phyloP scores from a whole-genome alignment of 2,329 filamentous ascomycete species.

The Beauveria brongniartii region DNA sequence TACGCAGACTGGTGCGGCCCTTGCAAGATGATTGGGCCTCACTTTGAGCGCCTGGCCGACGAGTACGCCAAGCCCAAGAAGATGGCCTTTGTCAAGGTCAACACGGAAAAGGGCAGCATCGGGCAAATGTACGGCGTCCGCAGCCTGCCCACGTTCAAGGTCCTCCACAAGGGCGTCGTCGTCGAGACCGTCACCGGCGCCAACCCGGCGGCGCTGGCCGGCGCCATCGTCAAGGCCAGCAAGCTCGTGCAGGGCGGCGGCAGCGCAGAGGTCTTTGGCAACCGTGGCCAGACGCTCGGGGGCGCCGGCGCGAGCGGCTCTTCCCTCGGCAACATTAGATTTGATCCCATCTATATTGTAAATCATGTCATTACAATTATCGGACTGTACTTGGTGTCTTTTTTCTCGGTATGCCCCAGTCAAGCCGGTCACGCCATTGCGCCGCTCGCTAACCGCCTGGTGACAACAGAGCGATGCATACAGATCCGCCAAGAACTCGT shows the following conservation, averaged over 20 bases:
- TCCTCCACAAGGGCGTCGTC: constrained; percentile 69
- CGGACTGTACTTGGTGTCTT: constrained; percentile 52
- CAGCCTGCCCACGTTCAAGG: constrained; percentile 90
- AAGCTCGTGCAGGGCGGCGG: constrained; percentile 39
- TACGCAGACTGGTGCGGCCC: constrained; percentile 94
- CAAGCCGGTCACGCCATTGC: constrained; percentile 12
- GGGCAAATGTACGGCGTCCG: constrained; percentile 69
- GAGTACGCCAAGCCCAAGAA: constrained; percentile 73
- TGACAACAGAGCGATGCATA: constrained; percentile 49
- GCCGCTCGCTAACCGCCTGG: neutral
- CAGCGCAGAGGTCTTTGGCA: constrained; percentile 40
- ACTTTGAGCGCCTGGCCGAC: constrained; percentile 74
- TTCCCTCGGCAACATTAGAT: constrained; percentile 13
- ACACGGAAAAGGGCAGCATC: constrained; percentile 73
- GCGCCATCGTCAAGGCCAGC: constrained; percentile 64
- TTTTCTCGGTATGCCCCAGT: constrained; percentile 47
- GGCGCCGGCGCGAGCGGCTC: constrained; percentile 21
- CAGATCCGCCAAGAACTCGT: constrained; percentile 50
- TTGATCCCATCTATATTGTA: constrained; percentile 37
- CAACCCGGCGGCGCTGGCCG: constrained; percentile 65
- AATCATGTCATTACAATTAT: constrained; percentile 46
- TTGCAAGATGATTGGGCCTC: constrained; percentile 85
- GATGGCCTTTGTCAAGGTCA: constrained; percentile 86
- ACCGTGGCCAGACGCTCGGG: constrained; percentile 50
- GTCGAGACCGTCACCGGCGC: constrained; percentile 75